Conservation (phyloP, 2,329 filamentous ascomycete species). For the Aspergillus unguis region DNA sequence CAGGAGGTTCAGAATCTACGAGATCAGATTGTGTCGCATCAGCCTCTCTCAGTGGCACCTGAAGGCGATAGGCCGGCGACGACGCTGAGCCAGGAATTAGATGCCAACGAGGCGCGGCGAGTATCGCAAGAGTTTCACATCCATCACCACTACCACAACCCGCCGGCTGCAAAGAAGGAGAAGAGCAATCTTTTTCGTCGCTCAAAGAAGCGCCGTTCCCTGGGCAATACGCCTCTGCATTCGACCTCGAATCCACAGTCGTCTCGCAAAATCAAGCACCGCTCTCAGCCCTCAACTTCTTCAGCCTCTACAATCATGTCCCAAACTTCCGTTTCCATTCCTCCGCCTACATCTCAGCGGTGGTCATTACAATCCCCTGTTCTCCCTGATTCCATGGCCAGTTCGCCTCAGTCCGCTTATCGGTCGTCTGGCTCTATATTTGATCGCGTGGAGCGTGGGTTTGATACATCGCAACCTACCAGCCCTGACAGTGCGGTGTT, state of each 20-base stretch:
- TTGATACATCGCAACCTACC: conserved; percentile 68
- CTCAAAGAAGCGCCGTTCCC: conserved; percentile 68
- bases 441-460: conserved; percentile 63
- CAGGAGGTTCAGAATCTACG: conserved; percentile 86
- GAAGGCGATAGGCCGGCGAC: conserved; percentile 40
- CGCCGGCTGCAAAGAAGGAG: conserved; percentile 56
- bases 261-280: conserved; percentile 33
- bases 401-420: conserved; percentile 73
- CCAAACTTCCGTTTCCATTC: conserved; percentile 59
- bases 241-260: conserved; percentile 27
- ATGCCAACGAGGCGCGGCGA: conserved; percentile 46
- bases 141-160: conserved; percentile 87
- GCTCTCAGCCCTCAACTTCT: conserved; percentile 39
- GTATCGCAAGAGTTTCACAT: conserved; percentile 78
- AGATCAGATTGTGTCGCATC: conserved; percentile 76
- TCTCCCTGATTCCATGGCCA: conserved; percentile 63
- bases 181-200: conserved; percentile 54
- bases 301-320: conserved; percentile 61
- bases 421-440: conserved; percentile 69
- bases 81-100: conserved; percentile 70
- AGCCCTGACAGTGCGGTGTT: conserved; percentile 74
- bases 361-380: conserved; percentile 42
- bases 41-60: conserved; percentile 55
- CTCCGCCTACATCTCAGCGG: conserved; percentile 41
- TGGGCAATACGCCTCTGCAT: conserved; percentile 52